A percentile compares a stretch with the other conserved stretches of the same genome.
Conservation (phyloP, 1,284 basidiomycete species). For the Waitea zeae region DNA sequence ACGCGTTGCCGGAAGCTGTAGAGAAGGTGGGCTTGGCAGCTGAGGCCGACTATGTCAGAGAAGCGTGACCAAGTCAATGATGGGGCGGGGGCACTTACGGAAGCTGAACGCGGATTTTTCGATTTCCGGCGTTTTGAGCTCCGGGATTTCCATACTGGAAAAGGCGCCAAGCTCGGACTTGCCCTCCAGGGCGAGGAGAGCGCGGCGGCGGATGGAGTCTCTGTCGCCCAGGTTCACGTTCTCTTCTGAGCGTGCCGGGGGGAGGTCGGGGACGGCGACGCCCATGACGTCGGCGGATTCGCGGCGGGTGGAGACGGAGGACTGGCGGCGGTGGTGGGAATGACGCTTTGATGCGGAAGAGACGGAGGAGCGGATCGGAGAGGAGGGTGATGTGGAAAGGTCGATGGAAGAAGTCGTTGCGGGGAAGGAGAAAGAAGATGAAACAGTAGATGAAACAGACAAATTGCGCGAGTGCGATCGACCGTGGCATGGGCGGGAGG, state of each 20-base stretch:
- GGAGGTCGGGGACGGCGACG: slow-evolving; percentile 43
- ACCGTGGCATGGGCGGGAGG: slow-evolving; percentile 22
- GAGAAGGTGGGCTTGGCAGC: slow-evolving; percentile 38
- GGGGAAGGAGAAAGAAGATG: slow-evolving; percentile 21
- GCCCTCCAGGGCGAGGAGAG: slow-evolving; percentile 65
- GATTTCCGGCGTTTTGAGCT: slow-evolving; percentile 37
- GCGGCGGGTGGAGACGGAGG: slow-evolving; percentile 69
- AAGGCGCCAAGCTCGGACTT: slow-evolving; percentile 42
- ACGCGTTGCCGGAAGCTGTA: slow-evolving; percentile 23
- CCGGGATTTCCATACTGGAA: slow-evolving; percentile 65
- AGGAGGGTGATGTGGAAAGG: too few species aligned
- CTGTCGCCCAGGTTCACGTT: slow-evolving; percentile 53
- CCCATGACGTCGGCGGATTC: slow-evolving; percentile 79
- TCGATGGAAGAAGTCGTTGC: slow-evolving; percentile 10
- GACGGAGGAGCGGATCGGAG: slow-evolving; percentile 14
- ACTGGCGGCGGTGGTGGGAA: slow-evolving; percentile 64
- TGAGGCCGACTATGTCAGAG: slow-evolving; percentile 8
- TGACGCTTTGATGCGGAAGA: slow-evolving; percentile 45
- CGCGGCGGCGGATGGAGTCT: slow-evolving; percentile 60
- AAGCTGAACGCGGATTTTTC: slow-evolving; percentile 42
- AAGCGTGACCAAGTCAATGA: too few species aligned
- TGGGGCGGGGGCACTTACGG: slow-evolving; percentile 25
- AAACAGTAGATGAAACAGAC: slow-evolving; percentile 21
- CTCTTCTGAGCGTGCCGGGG: slow-evolving; percentile 35
- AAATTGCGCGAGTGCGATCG: slow-evolving; percentile 59